These are phyloP conservation scores for Avicennia marina DNA, from an alignment of 257 asterid genomes.

Conservation along the genomic window DNA sequence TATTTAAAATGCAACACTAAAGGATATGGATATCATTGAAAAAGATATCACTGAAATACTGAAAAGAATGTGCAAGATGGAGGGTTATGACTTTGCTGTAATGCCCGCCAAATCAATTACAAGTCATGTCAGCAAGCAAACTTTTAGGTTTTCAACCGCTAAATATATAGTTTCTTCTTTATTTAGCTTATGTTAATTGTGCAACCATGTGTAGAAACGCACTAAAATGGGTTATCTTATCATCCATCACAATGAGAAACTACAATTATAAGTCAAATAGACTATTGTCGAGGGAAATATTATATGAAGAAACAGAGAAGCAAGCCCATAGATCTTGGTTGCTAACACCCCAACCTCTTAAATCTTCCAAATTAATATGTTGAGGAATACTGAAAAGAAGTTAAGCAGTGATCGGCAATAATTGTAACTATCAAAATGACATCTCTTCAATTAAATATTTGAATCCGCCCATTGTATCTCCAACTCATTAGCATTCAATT, in stretches of 20 bases:
- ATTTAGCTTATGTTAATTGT: too few relatives aligned
- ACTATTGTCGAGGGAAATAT: not conserved
- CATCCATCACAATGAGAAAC: not conserved
- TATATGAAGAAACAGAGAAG: not conserved
- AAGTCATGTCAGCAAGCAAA: too few relatives aligned
- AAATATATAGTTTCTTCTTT: too few relatives aligned
- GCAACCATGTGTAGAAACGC: too few relatives aligned
- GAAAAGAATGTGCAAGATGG: too few relatives aligned
- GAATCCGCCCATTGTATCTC: not conserved
- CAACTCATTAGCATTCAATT: not conserved
- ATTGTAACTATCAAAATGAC: not conserved
- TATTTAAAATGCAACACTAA: constrained; percentile 3
- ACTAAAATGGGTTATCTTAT: not conserved
- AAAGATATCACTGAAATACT: too few relatives aligned
- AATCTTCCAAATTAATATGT: not conserved
- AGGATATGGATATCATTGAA: too few relatives aligned
- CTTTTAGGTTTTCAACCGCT: too few relatives aligned
- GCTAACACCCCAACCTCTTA: not conserved
- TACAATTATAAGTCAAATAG: not conserved
- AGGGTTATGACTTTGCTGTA: too few relatives aligned
- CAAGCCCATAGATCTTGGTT: not conserved
- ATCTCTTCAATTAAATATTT: not conserved
- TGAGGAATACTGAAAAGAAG: not conserved
- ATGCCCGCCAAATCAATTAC: too few relatives aligned
- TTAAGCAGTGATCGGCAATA: not conserved